Evolutionary conservation across 805 yeast species (phyloP).

Genomic region (Spathaspora girioi): DNA sequence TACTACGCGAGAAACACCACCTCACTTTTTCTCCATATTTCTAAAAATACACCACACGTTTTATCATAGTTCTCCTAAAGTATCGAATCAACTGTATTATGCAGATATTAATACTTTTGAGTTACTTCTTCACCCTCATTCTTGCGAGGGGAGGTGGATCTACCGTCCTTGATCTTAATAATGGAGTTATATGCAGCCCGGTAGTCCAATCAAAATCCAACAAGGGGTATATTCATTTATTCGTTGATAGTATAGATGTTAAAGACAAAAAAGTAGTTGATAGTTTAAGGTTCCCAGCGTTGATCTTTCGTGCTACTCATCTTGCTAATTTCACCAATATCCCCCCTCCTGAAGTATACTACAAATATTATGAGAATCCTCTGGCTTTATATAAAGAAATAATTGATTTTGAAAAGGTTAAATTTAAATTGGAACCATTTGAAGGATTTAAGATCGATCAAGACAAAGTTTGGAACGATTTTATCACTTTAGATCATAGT

Average conservation of each 20-base stretch:
- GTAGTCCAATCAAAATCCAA: conserved; percentile 2
- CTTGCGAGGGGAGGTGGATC: conserved; percentile 1
- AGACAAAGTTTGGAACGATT: conserved; percentile 7
- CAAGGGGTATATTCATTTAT: conserved; percentile 9
- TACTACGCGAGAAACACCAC: no score
- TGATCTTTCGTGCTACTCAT: conserved; percentile 22
- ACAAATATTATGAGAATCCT: conserved; percentile 5
- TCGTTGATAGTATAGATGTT: conserved; percentile 8
- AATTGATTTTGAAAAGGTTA: conserved; percentile 11
- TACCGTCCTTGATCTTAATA: neutral
- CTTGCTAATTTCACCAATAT: conserved; percentile 16
- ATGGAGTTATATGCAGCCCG: conserved; percentile 4
- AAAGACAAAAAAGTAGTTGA: conserved; percentile 4
- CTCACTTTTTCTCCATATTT: no score
- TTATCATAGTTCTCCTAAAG: no score
- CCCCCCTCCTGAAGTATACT: conserved; percentile 14
- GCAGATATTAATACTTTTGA: neutral
- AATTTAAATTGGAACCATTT: conserved; percentile 11
- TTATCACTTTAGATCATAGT: conserved; percentile 3
- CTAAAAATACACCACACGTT: neutral
- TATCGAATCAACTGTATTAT: neutral
- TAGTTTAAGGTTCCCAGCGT: conserved; percentile 17
- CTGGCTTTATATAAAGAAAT: conserved; percentile 7
- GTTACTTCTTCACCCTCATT: neutral
- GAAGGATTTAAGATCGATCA: conserved; percentile 7